Evolutionary conservation across 805 yeast species (phyloP).

Genomic region (Priceomyces haplophilus): DNA sequence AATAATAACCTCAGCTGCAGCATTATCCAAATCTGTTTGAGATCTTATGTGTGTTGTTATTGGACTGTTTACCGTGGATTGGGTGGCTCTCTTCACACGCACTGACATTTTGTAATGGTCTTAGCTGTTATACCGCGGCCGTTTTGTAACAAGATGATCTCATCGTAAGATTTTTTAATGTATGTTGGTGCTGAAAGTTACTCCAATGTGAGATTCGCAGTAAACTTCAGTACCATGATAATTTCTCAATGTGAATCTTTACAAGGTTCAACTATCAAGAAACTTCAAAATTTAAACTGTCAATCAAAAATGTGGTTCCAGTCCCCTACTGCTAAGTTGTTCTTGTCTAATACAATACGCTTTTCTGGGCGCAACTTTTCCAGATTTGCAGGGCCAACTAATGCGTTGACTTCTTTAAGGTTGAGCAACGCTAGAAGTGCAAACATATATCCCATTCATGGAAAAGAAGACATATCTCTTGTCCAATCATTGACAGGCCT

Average conservation of each 20-base stretch:
- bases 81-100: slow-evolving; percentile 41
- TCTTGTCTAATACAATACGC: background rate
- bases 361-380: background rate
- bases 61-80: slow-evolving; percentile 49
- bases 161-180: slow-evolving; percentile 1
- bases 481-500: slow-evolving; percentile 27
- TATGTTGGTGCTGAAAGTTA: background rate
- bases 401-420: background rate
- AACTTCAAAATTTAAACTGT: background rate
- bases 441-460: background rate
- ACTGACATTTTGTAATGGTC: slow-evolving; percentile 16
- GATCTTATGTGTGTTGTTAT: slow-evolving; percentile 35
- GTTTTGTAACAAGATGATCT: background rate
- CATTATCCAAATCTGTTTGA: slow-evolving; percentile 28
- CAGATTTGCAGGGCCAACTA: background rate
- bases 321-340: background rate
- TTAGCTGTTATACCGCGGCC: slow-evolving; percentile 4
- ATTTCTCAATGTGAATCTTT: background rate
- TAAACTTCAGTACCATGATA: background rate
- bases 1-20: slow-evolving; percentile 45
- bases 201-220: background rate
- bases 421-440: background rate
- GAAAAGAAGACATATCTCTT: slow-evolving; percentile 3
- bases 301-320: background rate
- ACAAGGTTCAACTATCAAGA: background rate